Evolutionary conservation across 139 green algal species (phyloP), one percentile per base, ranked within the genome.

Genomic region (Micromonas commoda): DNA sequence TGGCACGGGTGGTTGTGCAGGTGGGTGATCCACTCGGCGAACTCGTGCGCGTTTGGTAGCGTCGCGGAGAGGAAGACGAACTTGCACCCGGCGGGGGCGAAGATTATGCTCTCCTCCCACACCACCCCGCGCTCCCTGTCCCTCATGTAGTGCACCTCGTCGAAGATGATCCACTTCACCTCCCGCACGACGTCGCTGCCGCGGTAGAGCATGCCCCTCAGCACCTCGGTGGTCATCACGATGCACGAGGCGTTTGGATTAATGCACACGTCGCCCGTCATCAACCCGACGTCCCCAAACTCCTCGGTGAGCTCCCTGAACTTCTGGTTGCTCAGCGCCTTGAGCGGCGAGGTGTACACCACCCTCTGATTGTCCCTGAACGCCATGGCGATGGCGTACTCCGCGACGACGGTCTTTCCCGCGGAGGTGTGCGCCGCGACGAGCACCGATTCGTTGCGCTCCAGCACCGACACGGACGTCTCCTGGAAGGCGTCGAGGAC

Each of bases 151-250:
- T 97, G 93, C 28, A 99, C 90, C 87, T 99, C 96, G 72, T 99
- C 96, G 83, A 98, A 99, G 2, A 99, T 84, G 23, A 99, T 91
- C 92, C 91, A 97, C 5, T 78, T 76, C 19, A 88, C 70, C 83
- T 98, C 93, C 23, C 91, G 84, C 66, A 98, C 84, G 37, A 97
- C 73, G 79, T 97, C 93, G 13, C 86, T 90, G 0, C 92, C 90
- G 33, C 87, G 86, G 85, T 86, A 91, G 32, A 88, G 64, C 85
- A 86, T 84, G 77, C 71, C 88, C 20, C 96, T 84, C 77, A 99
- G 84, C 67, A 99, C 97, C 83, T 99, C 96, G 0, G 96, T 99
- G 16, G 96, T 99, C 94, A 99, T 98, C 29, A 99, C 96, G 21
- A 99, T 85, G 86, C 88, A 96, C 28, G 74, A 84, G 0, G 87